Evolutionary conservation across 2,329 filamentous ascomycete genomes (phyloP).

Genomic region (Trichoderma aggressivum): DNA sequence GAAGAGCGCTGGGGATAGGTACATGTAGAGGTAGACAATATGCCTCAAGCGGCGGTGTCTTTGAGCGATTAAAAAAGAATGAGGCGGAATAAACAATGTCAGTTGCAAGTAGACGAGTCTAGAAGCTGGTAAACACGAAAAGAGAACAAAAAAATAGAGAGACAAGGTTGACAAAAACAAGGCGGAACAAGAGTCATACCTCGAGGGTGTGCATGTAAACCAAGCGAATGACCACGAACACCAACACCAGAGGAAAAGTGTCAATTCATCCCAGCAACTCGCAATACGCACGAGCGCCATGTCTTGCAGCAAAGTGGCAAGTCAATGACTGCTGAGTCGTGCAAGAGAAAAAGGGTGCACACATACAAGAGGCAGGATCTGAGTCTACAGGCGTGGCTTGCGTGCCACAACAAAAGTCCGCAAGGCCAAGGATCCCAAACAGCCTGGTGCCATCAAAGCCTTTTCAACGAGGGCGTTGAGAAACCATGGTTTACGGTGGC

Average conservation of each 20-base stretch:
- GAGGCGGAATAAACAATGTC: background rate
- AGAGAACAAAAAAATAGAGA: background rate
- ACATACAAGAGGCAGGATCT: background rate
- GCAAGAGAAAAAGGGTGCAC: background rate
- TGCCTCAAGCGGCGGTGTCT: background rate
- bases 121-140: background rate
- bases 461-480: background rate
- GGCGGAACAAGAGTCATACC: background rate
- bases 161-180: background rate
- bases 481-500: background rate
- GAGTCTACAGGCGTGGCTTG: conserved; percentile 7
- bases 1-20: background rate
- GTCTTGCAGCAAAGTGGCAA: background rate
- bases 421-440: background rate
- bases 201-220: background rate
- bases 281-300: background rate
- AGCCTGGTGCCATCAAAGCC: background rate
- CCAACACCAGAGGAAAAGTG: background rate
- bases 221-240: background rate
- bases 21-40: no score
- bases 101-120: background rate
- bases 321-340: background rate
- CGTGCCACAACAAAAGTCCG: conserved; percentile 12
- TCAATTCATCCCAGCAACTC: background rate
- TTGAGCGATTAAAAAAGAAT: background rate